Conservation (phyloP, 1,284 basidiomycete genomes). For the Trichosporon coremiiforme region DNA sequence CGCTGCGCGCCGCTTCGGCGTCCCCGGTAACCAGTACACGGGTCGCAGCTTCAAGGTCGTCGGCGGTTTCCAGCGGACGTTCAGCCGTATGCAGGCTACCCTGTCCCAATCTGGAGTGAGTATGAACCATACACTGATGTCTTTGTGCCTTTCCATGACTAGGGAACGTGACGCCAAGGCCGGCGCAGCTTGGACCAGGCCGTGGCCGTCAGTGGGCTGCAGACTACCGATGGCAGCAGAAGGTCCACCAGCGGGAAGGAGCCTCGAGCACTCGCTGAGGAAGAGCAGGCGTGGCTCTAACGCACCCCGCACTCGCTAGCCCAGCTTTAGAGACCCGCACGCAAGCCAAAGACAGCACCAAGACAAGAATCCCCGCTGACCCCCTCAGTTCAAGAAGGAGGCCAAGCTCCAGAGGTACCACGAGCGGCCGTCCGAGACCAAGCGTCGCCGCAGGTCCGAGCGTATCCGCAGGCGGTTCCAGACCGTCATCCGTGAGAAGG, state of each 20-base stretch:
- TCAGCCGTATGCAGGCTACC: constrained; percentile 31
- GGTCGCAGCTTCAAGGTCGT: constrained; percentile 30
- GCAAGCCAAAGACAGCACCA: too few species aligned
- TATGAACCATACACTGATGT: not conserved
- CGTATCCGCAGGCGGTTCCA: constrained; percentile 50
- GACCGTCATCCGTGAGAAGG: constrained; percentile 36
- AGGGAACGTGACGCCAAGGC: too few species aligned
- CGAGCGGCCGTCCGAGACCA: constrained; percentile 46
- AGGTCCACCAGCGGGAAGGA: too few species aligned
- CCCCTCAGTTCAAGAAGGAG: constrained; percentile 30
- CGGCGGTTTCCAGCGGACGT: constrained; percentile 25
- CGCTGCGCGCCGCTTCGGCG: constrained; percentile 19
- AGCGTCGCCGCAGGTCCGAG: constrained; percentile 41
- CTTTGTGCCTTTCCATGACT: not conserved
- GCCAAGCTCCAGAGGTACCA: constrained; percentile 38
- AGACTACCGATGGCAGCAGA: too few species aligned
- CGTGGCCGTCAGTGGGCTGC: too few species aligned
- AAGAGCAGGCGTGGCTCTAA: too few species aligned
- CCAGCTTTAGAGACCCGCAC: not conserved
- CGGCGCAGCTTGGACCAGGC: too few species aligned
- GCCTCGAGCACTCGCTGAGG: too few species aligned
- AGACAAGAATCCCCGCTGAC: not conserved
- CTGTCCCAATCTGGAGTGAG: not conserved
- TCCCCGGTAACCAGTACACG: constrained; percentile 36
- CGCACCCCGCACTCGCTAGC: too few species aligned